Evolutionary conservation across 257 asterid species (phyloP), one percentile per base, ranked within the genome.

Genomic region (Vinca minor): DNA sequence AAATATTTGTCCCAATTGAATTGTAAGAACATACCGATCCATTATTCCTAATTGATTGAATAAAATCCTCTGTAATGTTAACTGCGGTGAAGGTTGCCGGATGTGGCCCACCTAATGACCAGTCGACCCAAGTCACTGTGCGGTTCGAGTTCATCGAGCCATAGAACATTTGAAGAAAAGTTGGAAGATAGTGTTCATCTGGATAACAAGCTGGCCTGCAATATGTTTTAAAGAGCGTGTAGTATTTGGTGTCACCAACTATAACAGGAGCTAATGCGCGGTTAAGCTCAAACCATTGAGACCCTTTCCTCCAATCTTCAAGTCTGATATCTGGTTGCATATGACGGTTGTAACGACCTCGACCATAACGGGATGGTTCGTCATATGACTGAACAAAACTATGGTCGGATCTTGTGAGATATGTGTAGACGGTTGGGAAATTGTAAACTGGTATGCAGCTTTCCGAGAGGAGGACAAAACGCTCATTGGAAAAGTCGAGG

Each of bases 281-380:
- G 17, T 83, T 86, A 71, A 89, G 78, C 79, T 93, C 99, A 12
- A 93, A 89, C 99, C 99, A 93, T 18, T 89, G 95, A 1, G 99
- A 93, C 14, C 99, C 99, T 84, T 93, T 93, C 60, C 95, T 79
- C 99, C 99, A 93, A 17, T 93, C 94, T 32, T 74, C 46, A 41
- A 83, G 92, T n/a, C 28, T 71, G 59, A 93, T 75, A 54, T 84
- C 65, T 5, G 99, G 97, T 34, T 38, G 42, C 97, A 93, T 93
- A 62, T 83, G 73, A 15, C 84, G 84, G 77, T 72, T 93, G 83
- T 89, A 89, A 45, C 97, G 95, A 9, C 99, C 99, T 2, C 95
- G 91, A 7, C 99, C 99, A 20, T 84, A 84, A 31, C 97, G 94
- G 25, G 97, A 82, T 4, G 92, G 97, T 8, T 87, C 90, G 20